Evolutionary conservation across 495 filamentous ascomycete genomes (phyloP).

Genomic region (Lentithecium fluviatile): DNA sequence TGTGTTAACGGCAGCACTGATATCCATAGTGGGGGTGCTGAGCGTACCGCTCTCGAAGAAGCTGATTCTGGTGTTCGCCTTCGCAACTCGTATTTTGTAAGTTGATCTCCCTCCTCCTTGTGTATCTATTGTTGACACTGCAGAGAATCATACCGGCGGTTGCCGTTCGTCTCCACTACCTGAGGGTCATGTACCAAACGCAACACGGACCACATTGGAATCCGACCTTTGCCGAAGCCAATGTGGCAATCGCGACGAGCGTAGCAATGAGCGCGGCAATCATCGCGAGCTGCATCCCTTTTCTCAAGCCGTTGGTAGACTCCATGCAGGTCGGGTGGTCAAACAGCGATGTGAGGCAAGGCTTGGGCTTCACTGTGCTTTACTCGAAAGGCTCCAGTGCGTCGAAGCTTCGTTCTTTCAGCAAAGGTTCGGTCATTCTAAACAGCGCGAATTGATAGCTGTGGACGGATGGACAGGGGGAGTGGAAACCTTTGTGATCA

Average conservation of each 20-base stretch:
- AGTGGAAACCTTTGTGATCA: too few relatives aligned
- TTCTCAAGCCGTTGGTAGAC: constrained; percentile 19
- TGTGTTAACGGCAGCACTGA: neutral
- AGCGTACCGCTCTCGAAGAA: constrained; percentile 13
- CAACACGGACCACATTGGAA: neutral
- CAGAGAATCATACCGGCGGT: neutral
- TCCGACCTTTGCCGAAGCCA: constrained; percentile 1
- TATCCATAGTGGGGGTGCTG: constrained; percentile 3
- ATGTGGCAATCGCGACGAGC: constrained; percentile 9
- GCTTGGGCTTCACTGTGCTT: constrained; percentile 15
- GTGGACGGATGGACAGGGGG: too few relatives aligned
- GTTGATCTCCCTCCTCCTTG: too few relatives aligned
- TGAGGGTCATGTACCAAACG: neutral
- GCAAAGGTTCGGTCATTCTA: neutral
- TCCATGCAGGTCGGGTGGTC: constrained; percentile 20
- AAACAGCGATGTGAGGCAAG: constrained; percentile 10
- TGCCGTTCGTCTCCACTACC: constrained; percentile 2
- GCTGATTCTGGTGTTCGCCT: constrained; percentile 6
- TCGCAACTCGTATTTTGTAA: constrained; percentile 8
- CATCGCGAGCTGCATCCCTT: constrained; percentile 15
- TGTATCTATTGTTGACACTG: neutral
- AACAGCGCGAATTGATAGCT: neutral
- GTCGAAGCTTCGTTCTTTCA: neutral
- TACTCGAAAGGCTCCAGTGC: neutral
- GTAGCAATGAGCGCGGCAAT: constrained; percentile 20